phyloP scores from a whole-genome alignment of 345 rosid species.

The Hirschfeldia incana region DNA sequence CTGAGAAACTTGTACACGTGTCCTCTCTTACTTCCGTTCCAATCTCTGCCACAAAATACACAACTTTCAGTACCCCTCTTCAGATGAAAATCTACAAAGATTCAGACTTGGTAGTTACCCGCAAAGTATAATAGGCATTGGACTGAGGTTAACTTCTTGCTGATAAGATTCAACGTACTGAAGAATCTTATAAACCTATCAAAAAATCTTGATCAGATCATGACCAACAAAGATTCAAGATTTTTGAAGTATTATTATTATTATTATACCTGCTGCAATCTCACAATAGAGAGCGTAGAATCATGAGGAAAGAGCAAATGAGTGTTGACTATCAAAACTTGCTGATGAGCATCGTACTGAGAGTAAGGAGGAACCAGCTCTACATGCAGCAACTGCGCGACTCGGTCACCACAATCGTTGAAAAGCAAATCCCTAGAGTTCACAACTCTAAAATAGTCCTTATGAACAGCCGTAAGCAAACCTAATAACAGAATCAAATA shows the following conservation, averaged over 20 bases:
- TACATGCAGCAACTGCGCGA: constrained; percentile 75
- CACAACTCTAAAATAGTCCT: constrained; percentile 75
- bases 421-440: constrained; percentile 67
- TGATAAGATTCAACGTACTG: constrained; percentile 79
- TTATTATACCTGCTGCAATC: constrained; percentile 63
- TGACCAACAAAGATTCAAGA: not conserved
- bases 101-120: constrained; percentile 57
- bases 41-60: constrained; percentile 56
- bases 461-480: constrained; percentile 73
- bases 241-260: not conserved
- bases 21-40: constrained; percentile 98
- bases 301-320: constrained; percentile 94
- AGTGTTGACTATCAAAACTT: constrained; percentile 83
- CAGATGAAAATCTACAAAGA: too few relatives aligned
- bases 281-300: constrained; percentile 65
- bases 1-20: constrained; percentile 93
- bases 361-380: constrained; percentile 50
- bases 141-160: constrained; percentile 68
- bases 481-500: constrained; percentile 29
- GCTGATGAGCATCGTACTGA: constrained; percentile 46
- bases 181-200: constrained; percentile 81
- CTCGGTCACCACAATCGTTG: constrained; percentile 77
- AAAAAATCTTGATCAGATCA: not conserved
- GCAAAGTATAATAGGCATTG: constrained; percentile 76
- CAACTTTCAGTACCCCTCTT: too few relatives aligned